phyloP scores from a whole-genome alignment of 352 stramenopile genomes.

The Globisporangium barbulae region DNA sequence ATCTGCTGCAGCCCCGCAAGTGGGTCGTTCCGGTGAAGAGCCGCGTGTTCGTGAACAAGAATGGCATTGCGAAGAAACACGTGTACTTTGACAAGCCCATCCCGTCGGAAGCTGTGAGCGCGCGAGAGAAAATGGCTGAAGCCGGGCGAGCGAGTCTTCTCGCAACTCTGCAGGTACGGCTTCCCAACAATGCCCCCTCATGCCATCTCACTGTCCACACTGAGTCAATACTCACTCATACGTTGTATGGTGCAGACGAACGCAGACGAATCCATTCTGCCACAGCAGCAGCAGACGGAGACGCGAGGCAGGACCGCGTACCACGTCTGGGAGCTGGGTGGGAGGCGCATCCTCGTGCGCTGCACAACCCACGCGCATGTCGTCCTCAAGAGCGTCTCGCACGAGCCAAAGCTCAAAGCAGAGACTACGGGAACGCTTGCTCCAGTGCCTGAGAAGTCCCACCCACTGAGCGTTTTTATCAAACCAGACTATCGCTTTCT shows the following conservation, averaged over 20 bases:
- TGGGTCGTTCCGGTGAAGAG: constrained; percentile 66
- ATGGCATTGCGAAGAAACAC: constrained; percentile 32
- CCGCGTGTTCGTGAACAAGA: constrained; percentile 28
- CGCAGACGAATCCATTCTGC: not conserved
- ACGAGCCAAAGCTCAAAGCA: not conserved
- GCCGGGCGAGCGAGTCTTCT: constrained; percentile 26
- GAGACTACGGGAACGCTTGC: not conserved
- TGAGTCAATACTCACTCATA: no score
- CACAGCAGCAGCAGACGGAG: not conserved
- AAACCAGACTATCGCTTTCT: constrained; percentile 65
- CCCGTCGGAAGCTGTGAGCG: constrained; percentile 21
- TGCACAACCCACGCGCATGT: constrained; percentile 37
- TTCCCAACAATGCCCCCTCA: no score
- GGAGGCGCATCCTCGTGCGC: constrained; percentile 58
- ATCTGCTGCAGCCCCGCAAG: constrained; percentile 22
- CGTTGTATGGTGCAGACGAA: not conserved
- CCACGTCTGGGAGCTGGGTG: constrained; percentile 61
- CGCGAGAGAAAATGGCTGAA: constrained; percentile 31
- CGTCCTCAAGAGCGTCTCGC: not conserved
- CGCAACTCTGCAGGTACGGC: constrained; percentile 28
- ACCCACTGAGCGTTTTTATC: constrained; percentile 57
- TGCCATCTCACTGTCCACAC: no score
- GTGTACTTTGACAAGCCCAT: constrained; percentile 59
- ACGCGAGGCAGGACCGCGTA: constrained; percentile 32
- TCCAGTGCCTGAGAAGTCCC: constrained; percentile 3